phyloP scores from a whole-genome alignment of 1,284 basidiomycete genomes.

The Ganoderma sinense region DNA sequence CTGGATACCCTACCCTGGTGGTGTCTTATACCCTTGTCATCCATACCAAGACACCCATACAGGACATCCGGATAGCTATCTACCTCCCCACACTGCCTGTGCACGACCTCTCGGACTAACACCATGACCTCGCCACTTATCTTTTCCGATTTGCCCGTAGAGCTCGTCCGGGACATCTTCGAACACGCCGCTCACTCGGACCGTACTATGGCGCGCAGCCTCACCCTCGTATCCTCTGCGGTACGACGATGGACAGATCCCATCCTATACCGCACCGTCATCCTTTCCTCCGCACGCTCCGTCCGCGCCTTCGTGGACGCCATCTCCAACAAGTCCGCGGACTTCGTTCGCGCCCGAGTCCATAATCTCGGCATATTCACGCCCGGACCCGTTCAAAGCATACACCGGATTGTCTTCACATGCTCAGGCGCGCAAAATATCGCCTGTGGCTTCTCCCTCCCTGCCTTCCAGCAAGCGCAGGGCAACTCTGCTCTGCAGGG shows the following conservation, averaged over 20 bases:
- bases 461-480: slow-evolving; percentile 38
- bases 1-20: slow-evolving; percentile 17
- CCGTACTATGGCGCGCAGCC: slow-evolving; percentile 39
- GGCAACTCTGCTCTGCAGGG: slow-evolving; percentile 32
- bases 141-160: slow-evolving; percentile 45
- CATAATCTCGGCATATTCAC: slow-evolving; percentile 43
- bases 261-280: slow-evolving; percentile 48
- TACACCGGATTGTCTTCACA: slow-evolving; percentile 42
- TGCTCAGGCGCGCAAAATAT: slow-evolving; percentile 45
- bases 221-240: slow-evolving; percentile 45
- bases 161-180: slow-evolving; percentile 46
- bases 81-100: neutral
- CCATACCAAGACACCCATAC: slow-evolving; percentile 1
- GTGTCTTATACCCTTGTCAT: slow-evolving; percentile 23
- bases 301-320: slow-evolving; percentile 44
- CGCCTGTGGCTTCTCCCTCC: slow-evolving; percentile 48
- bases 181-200: slow-evolving; percentile 43
- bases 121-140: slow-evolving; percentile 26
- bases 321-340: slow-evolving; percentile 38
- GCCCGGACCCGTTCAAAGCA: slow-evolving; percentile 44
- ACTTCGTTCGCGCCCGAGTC: slow-evolving; percentile 36
- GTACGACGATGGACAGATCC: slow-evolving; percentile 45
- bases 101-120: neutral
- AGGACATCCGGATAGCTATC: neutral
- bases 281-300: slow-evolving; percentile 43